Base-by-base conservation (phyloP, 2,329 filamentous ascomycete species). In the Exophiala alcalophila region DNA sequence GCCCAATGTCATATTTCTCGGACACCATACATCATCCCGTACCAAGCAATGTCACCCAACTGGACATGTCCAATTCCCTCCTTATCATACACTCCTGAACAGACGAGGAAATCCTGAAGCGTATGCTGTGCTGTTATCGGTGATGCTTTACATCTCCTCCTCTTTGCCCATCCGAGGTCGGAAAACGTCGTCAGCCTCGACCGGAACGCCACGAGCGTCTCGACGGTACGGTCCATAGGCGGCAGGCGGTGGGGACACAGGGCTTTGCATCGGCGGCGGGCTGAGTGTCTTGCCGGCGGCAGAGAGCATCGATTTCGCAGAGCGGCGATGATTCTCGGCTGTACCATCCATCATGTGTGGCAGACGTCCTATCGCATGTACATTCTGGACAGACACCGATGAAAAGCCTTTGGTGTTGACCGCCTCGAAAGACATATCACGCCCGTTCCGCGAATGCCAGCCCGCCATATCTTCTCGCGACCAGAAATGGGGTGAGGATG, bases 311-410 rank as follows among this genome's bases (percentile, higher is more conserved):
- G 44, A 44, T 24, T 42, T 39, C 7, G 50, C 52, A 28, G 47
- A 48, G 15, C 44, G 42, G 29, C 40, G 39, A 28, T 53, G 47
- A 28, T 27, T 26, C 20, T 57, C 54, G 16, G 34, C 44, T 9
- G 52, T 28, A 7, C 52, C 54, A 25, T 53, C 54, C 16, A 55
- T 33, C 42, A 47, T 50, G 36, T 50, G 50, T 15, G 54, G 54
- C 11, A 56, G 47, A n/a, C 48, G 47, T 25, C 45, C 54, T 40
- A 51, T 40, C 19, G 52, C 54, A 42, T 56, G 50, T 12, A 55
- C 42, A 31, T 55, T 56, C 29, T 56, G 54, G 12, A 56, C 39
- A 25, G 47, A 47, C 27, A 54, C 50, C 12, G 47, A 55, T 11
- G 50, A 53, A 23, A 50, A 50, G 30, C 52, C 50, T 43, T 57